A percentile compares a stretch with the other conserved stretches of the same genome.
These are phyloP conservation scores for Candida smagusa DNA, from an alignment of 1,139 yeast genomes.

Conservation along the genomic window DNA sequence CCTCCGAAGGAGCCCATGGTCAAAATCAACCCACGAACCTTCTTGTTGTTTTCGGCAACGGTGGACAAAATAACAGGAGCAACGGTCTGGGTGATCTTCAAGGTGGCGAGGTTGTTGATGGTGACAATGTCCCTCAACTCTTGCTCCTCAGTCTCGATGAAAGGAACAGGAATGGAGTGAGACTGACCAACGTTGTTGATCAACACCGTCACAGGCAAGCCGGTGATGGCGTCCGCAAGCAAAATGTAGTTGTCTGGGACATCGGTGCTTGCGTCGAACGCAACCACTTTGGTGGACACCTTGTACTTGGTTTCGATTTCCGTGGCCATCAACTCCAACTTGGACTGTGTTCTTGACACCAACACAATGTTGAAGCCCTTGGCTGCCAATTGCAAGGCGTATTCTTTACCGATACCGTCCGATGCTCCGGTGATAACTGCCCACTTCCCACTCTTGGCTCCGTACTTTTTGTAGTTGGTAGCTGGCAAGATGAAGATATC, in stretches of 20 bases:
- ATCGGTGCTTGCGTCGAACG: slow-evolving; percentile 75
- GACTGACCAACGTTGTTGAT: slow-evolving; percentile 94
- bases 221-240: slow-evolving; percentile 47
- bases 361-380: slow-evolving; percentile 80
- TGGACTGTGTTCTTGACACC: slow-evolving; percentile 79
- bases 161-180: slow-evolving; percentile 93
- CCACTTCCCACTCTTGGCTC: slow-evolving; percentile 65
- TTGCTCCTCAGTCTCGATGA: slow-evolving; percentile 67
- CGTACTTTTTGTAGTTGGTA: slow-evolving; percentile 63
- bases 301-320: slow-evolving; percentile 60
- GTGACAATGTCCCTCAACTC: slow-evolving; percentile 80
- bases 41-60: slow-evolving; percentile 34
- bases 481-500: slow-evolving; percentile 68
- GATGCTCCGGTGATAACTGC: slow-evolving; percentile 96
- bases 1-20: slow-evolving; percentile 99
- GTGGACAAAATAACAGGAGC: slow-evolving; percentile 65
- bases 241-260: slow-evolving; percentile 48
- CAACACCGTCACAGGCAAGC: slow-evolving; percentile 65
- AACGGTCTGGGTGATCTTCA: slow-evolving; percentile 74
- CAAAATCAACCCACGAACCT: slow-evolving; percentile 66
- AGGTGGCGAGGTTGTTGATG: slow-evolving; percentile 81
- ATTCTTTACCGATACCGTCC: slow-evolving; percentile 96
- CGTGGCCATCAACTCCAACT: slow-evolving; percentile 63
- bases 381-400: slow-evolving; percentile 77
- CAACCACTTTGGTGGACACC: slow-evolving; percentile 63